Percentiles rank a stretch among this genome's conserved stretches.
These are phyloP conservation scores for Onygena corvina DNA, from an alignment of 2,329 filamentous ascomycete genomes.

Conservation along the genomic window DNA sequence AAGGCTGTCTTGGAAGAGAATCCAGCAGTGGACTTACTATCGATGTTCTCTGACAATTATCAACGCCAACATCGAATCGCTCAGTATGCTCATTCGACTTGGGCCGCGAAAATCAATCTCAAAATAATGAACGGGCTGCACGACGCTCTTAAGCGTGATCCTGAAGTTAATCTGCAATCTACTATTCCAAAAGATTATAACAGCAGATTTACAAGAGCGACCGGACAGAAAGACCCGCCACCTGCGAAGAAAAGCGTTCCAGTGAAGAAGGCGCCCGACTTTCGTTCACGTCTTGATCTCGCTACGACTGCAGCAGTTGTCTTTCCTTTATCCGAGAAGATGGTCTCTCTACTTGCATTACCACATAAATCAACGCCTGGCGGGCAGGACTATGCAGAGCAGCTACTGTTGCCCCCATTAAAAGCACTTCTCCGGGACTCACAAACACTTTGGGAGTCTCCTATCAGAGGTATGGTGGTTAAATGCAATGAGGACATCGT, in stretches of 20 bases:
- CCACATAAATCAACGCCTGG: neutral
- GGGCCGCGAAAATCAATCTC: slow-evolving; percentile 17
- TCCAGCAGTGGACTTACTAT: slow-evolving; percentile 19
- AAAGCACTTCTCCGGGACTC: slow-evolving; percentile 19
- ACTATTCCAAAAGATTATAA: slow-evolving; percentile 17
- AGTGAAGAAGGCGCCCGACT: slow-evolving; percentile 14
- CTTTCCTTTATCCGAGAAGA: slow-evolving; percentile 19
- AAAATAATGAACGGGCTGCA: slow-evolving; percentile 14
- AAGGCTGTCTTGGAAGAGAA: slow-evolving; percentile 17
- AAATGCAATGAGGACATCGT: slow-evolving; percentile 19
- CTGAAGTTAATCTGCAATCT: slow-evolving; percentile 18
- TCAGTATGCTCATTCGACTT: slow-evolving; percentile 13
- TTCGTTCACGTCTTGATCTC: slow-evolving; percentile 17
- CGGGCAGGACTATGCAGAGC: slow-evolving; percentile 3
- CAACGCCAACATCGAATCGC: slow-evolving; percentile 13
- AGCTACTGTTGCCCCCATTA: slow-evolving; percentile 14
- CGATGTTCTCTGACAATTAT: slow-evolving; percentile 19
- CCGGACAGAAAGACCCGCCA: slow-evolving; percentile 8
- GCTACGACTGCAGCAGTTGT: slow-evolving; percentile 18
- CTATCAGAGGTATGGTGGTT: slow-evolving; percentile 18
- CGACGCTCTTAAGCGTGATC: slow-evolving; percentile 12
- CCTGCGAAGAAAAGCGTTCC: slow-evolving; percentile 5
- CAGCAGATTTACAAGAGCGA: slow-evolving; percentile 18
- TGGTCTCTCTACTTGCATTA: slow-evolving; percentile 14
- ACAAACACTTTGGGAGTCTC: slow-evolving; percentile 18